These are phyloP conservation scores for Salicornia ramosissima DNA, from an alignment of 148 eudicot genomes.

Conservation along the genomic window DNA sequence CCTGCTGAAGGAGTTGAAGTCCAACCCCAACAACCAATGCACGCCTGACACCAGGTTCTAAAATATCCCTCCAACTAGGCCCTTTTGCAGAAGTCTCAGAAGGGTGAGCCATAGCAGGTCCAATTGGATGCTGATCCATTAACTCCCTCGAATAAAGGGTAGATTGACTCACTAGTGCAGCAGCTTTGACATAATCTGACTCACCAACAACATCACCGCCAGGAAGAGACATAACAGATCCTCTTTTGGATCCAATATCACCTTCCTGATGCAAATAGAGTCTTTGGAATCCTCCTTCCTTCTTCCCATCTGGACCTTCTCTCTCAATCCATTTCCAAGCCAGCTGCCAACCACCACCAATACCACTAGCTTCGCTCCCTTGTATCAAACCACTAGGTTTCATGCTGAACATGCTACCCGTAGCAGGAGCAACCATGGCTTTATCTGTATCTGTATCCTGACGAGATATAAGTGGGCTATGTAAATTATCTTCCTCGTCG, in stretches of 20 bases:
- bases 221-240: slow-evolving; percentile 43
- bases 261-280: slow-evolving; percentile 52
- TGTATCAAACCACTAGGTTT: slow-evolving; percentile 38
- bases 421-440: slow-evolving; percentile 37
- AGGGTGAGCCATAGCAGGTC: slow-evolving; percentile 61
- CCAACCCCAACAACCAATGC: slow-evolving; percentile 54
- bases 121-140: slow-evolving; percentile 41
- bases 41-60: slow-evolving; percentile 55
- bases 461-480: slow-evolving; percentile 47
- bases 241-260: slow-evolving; percentile 35
- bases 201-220: slow-evolving; percentile 41
- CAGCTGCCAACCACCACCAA: slow-evolving; percentile 71
- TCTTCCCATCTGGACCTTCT: slow-evolving; percentile 46
- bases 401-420: slow-evolving; percentile 42
- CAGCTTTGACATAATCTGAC: slow-evolving; percentile 40
- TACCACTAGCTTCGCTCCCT: slow-evolving; percentile 38
- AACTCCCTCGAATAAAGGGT: slow-evolving; percentile 51
- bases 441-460: slow-evolving; percentile 46
- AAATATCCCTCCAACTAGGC: slow-evolving; percentile 43
- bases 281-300: slow-evolving; percentile 54
- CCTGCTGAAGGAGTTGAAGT: slow-evolving; percentile 59
- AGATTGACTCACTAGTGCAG: slow-evolving; percentile 56
- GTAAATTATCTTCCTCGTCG: slow-evolving; percentile 39
- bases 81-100: slow-evolving; percentile 44
- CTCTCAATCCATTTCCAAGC: slow-evolving; percentile 58